Base-by-base conservation (phyloP, 1,284 basidiomycete genomes). In the Leccinum griseonigrum region DNA sequence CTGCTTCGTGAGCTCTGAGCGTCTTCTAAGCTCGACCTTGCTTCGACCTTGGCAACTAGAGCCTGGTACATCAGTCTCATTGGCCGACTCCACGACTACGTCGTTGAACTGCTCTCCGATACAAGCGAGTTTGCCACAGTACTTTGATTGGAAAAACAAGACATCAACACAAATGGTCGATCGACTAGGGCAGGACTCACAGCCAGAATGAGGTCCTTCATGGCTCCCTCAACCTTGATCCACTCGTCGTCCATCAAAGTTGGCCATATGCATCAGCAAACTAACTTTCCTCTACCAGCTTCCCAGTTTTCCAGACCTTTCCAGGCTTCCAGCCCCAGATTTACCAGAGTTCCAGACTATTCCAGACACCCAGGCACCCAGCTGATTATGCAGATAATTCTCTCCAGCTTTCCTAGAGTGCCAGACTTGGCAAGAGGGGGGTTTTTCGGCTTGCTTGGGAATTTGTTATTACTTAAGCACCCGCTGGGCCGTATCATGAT, bases 151-250 rank as follows among this genome's bases (percentile, higher is more conserved):
- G 61, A 59, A 68, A 57, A 62, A 63, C 64, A 50, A 66, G 43
- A 58, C 18, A 54, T 11, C 34, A 40, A 4, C 2, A 18, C 51
- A 29, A 31, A 14, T 8, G 14, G 43, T 28, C 22, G 14, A 50
- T 2, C 38, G 16, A 28, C 3, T 56, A 40, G 22, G 7, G 16
- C 56, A 54, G 26, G 18, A 75, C 85, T 63, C 70, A 90, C 88
- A 65, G 91, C 90, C 57, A 97, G 80, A 72, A 97, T 96, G 56
- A 97, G 85, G 67, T 97, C 94, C 75, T 95, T 96, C 80, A 99
- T 89, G 2, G 97, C 96, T 52, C 98, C 93, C 79, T 99, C 97
- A 51, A 98, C 97, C 79, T 97, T 97, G 80, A 99, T 98, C 97
- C 97, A 99, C 69, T 98, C 96, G 68, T 98, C 95, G 71, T 99